Conservation (phyloP, 2,329 filamentous ascomycete genomes). For the Magnaporthiopsis poae region DNA sequence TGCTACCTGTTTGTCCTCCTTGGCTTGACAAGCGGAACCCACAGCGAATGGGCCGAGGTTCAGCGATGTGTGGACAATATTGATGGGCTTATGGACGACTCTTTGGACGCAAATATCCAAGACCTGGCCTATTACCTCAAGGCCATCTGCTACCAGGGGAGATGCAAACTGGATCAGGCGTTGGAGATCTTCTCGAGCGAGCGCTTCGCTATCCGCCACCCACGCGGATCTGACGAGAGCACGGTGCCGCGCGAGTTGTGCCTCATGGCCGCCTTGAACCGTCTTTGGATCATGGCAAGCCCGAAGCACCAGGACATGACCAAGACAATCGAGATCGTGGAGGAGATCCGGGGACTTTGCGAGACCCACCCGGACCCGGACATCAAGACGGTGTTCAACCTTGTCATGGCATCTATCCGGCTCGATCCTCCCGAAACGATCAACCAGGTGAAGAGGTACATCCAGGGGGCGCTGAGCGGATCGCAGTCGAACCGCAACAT, state of each 20-base stretch:
- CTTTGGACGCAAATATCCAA: constrained; percentile 35
- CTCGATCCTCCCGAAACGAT: constrained; percentile 56
- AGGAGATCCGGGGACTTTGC: constrained; percentile 59
- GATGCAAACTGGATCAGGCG: constrained; percentile 61
- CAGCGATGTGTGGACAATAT: constrained; percentile 47
- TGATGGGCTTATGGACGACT: constrained; percentile 31
- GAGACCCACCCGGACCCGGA: constrained; percentile 60
- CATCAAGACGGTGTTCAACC: constrained; percentile 66
- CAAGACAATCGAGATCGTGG: constrained; percentile 51
- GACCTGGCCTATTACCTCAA: constrained; percentile 60
- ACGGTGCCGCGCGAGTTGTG: constrained; percentile 40
- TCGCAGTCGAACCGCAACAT: constrained; percentile 63
- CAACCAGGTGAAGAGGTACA: constrained; percentile 66
- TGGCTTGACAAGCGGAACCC: constrained; percentile 58
- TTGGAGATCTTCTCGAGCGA: constrained; percentile 55
- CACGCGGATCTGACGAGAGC: constrained; percentile 2
- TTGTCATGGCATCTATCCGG: constrained; percentile 60
- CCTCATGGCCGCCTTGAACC: constrained; percentile 58
- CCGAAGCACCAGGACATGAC: constrained; percentile 46
- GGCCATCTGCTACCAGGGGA: constrained; percentile 68
- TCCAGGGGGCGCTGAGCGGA: constrained; percentile 61
- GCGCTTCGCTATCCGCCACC: constrained; percentile 40
- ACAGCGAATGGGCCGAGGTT: constrained; percentile 60
- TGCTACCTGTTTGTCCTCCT: constrained; percentile 64
- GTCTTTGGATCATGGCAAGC: constrained; percentile 62